These are phyloP conservation scores for Penicillium crustosum DNA, from an alignment of 2,329 filamentous ascomycete species.

Conservation along the genomic window DNA sequence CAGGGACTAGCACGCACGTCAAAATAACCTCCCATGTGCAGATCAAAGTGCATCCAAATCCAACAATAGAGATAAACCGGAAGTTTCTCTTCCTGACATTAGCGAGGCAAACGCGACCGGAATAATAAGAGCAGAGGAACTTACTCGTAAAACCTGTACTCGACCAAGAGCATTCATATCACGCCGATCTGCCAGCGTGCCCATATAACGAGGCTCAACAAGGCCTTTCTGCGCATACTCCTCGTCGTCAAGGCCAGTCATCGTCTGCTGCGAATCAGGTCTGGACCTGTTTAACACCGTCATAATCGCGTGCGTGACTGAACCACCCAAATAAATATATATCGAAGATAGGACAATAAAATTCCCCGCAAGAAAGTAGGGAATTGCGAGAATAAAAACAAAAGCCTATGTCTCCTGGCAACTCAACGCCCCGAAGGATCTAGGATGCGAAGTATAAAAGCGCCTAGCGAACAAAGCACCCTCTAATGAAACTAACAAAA, in stretches of 20 bases:
- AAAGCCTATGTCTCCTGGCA: not conserved
- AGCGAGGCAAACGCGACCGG: slow-evolving; percentile 1
- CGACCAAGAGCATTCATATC: slow-evolving; percentile 43
- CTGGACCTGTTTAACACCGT: slow-evolving; percentile 5
- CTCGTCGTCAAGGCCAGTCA: slow-evolving; percentile 17
- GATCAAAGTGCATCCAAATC: slow-evolving; percentile 46
- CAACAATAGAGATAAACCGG: slow-evolving; percentile 46
- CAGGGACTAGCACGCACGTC: slow-evolving; percentile 30
- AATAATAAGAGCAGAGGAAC: slow-evolving; percentile 9
- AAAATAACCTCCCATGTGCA: slow-evolving; percentile 47
- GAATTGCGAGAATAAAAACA: not conserved
- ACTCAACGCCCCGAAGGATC: not conserved
- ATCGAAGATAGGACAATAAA: not conserved
- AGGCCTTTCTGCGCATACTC: slow-evolving; percentile 27
- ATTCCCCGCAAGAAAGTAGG: not conserved
- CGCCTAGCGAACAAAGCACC: not conserved
- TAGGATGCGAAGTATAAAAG: slow-evolving; percentile 2
- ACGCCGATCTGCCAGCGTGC: slow-evolving; percentile 36
- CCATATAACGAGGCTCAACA: slow-evolving; percentile 39
- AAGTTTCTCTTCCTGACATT: slow-evolving; percentile 42
- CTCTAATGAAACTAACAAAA: not conserved
- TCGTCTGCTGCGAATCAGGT: slow-evolving; percentile 16
- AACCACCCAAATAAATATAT: not conserved
- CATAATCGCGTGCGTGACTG: slow-evolving; percentile 8
- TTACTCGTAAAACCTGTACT: slow-evolving; percentile 41